Evolutionary conservation across 805 yeast species (phyloP), one percentile per base, ranked within the genome.

Genomic region (Wickerhamiella parazyma): DNA sequence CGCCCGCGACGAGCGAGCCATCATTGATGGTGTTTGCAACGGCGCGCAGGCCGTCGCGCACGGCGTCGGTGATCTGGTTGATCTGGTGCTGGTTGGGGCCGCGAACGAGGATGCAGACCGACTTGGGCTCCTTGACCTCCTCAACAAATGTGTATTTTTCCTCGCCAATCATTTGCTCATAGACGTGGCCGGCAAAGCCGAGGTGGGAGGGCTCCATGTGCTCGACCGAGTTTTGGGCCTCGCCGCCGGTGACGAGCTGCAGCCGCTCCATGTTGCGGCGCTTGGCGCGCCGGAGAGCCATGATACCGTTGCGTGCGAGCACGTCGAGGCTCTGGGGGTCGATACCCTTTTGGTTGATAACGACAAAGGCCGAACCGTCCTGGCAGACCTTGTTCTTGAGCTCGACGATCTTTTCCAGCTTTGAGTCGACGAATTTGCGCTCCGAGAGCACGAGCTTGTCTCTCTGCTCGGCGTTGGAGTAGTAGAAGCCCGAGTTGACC

Each of bases 221-320:
- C 57, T 91, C 99, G 37, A 87, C 96, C 11, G 95, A 80, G 65
- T 91, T 91, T 66, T 89, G 96, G 7, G 97, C 97, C 60, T 81
- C 91, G 55, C 98, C 99, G 24, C 96, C 98, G 50, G 94, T 83
- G 42, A 86, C 85, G 48, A 91, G 72, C 66, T 91, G 99, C 59
- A 91, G 71, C 61, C 99, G 78, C 68, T 91, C 99, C 98, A 91
- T 89, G 65, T 91, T 91, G 68, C 99, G 80, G 70, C 99, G 78
- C 70, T 91, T 91, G 36, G 99, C 99, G 60, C 98, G 78, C 70
- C 99, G 79, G 55, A 91, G 71, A 1, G 98, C 98, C 54, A 91
- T 70, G 52, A 91, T 91, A 54, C 81, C 82, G 64, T 91, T 80
- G 60, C 84, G 85, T 36, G 97, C 97, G 51, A 91, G 71, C 4